A percentile compares a stretch with the other conserved stretches of the same genome.
Conservation (phyloP, 768 basidiomycete species). For the Macrolepiota fuliginosa region DNA sequence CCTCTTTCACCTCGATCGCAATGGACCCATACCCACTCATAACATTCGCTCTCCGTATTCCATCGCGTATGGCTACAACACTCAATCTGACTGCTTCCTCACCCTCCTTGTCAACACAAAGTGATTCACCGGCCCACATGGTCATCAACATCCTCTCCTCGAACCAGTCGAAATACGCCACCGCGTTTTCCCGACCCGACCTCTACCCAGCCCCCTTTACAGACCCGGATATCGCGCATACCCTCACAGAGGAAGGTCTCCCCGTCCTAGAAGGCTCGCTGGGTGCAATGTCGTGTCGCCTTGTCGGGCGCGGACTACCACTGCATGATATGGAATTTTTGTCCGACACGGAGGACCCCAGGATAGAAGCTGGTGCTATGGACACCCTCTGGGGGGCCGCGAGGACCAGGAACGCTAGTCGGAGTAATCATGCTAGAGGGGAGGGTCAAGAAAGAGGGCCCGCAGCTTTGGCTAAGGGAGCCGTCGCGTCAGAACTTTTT, state of each 20-base stretch:
- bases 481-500: constrained; percentile 6
- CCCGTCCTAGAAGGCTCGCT: constrained; percentile 59
- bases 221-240: constrained; percentile 30
- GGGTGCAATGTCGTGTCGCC: constrained; percentile 70
- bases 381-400: not conserved
- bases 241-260: constrained; percentile 47
- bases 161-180: constrained; percentile 57
- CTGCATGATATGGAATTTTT: constrained; percentile 52
- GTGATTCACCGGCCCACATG: constrained; percentile 45
- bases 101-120: constrained; percentile 13
- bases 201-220: constrained; percentile 60
- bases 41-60: constrained; percentile 85
- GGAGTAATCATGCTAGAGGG: not conserved
- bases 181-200: constrained; percentile 72
- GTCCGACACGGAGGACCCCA: constrained; percentile 11
- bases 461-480: not conserved
- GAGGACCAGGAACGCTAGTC: no score
- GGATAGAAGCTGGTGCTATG: not conserved
- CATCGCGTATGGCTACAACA: constrained; percentile 79
- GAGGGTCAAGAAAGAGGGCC: constrained; percentile 1
- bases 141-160: constrained; percentile 81
- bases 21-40: constrained; percentile 88
- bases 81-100: constrained; percentile 32
- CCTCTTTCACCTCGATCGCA: constrained; percentile 89
- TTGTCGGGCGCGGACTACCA: constrained; percentile 59